A percentile compares a stretch with the other conserved stretches of the same genome.
These are phyloP conservation scores for Senna tora DNA, from an alignment of 306 rosid species.

Conservation along the genomic window DNA sequence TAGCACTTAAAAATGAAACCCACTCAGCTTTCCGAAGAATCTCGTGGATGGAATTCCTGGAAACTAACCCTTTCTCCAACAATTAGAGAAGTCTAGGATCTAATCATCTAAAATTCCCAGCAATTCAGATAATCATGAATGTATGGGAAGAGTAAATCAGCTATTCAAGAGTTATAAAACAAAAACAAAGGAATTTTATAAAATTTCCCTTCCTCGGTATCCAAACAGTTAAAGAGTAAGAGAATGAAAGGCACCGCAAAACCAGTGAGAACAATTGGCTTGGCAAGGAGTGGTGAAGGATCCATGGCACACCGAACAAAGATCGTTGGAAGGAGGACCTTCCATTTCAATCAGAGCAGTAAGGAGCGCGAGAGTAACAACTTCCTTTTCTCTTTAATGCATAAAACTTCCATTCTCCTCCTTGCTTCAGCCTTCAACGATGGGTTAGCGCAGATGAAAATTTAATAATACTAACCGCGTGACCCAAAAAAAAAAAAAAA, in stretches of 20 bases:
- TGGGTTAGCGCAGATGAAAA: too few species aligned
- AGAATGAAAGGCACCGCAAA: constrained; percentile 57
- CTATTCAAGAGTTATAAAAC: background rate
- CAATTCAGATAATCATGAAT: background rate
- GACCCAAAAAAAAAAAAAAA: too few species aligned
- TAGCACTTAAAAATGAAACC: background rate
- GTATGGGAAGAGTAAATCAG: background rate
- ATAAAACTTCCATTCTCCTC: too few species aligned
- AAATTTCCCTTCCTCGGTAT: background rate
- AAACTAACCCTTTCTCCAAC: background rate
- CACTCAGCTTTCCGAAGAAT: background rate
- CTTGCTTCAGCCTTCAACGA: too few species aligned
- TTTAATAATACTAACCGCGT: too few species aligned
- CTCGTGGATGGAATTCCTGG: background rate
- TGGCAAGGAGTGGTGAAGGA: constrained; percentile 74
- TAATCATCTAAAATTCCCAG: background rate
- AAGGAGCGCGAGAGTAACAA: too few species aligned
- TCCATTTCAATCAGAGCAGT: constrained; percentile 44
- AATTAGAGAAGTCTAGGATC: background rate
- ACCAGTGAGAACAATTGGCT: constrained; percentile 98
- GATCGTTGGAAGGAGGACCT: constrained; percentile 67
- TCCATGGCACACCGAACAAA: constrained; percentile 81
- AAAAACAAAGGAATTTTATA: background rate
- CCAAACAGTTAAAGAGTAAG: background rate
- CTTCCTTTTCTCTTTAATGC: too few species aligned